Conservation (phyloP, 1,284 basidiomycete genomes). For the Leccinum huronense region DNA sequence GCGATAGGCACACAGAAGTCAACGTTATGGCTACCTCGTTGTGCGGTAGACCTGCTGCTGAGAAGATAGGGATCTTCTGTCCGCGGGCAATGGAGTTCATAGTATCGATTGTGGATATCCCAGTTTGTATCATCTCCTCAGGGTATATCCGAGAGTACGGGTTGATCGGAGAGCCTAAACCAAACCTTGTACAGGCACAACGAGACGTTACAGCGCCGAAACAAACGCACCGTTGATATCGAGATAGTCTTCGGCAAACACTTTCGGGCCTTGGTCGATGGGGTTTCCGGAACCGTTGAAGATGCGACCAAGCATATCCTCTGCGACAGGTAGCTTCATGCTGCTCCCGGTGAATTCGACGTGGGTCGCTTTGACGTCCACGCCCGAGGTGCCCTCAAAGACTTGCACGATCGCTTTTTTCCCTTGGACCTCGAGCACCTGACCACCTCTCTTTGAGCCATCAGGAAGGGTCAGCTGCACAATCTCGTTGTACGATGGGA, state of each 20-base stretch:
- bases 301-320: slow-evolving; percentile 99
- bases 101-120: slow-evolving; percentile 97
- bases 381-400: slow-evolving; percentile 97
- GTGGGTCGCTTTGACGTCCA: slow-evolving; percentile 96
- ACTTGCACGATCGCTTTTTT: slow-evolving; percentile 99
- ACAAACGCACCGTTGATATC: slow-evolving; percentile 89
- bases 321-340: slow-evolving; percentile 99
- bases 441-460: slow-evolving; percentile 92
- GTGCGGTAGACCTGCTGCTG: slow-evolving; percentile 97
- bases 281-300: slow-evolving; percentile 99
- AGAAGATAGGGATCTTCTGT: slow-evolving; percentile 99
- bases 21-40: slow-evolving; percentile 72
- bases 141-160: slow-evolving; percentile 99
- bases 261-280: slow-evolving; percentile 98
- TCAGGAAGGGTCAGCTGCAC: slow-evolving; percentile 96
- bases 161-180: slow-evolving; percentile 94
- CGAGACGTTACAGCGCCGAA: slow-evolving; percentile 9
- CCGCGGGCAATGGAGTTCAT: slow-evolving; percentile 99
- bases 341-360: slow-evolving; percentile 98
- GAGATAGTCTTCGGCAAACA: slow-evolving; percentile 98
- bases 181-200: slow-evolving; percentile 23
- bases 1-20: slow-evolving; percentile 22
- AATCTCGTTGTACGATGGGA: slow-evolving; percentile 99
- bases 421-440: slow-evolving; percentile 97
- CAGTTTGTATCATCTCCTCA: slow-evolving; percentile 99